A percentile compares a stretch with the other conserved stretches of the same genome.
phyloP scores from a whole-genome alignment of 257 asterid genomes.

The Phtheirospermum japonicum region DNA sequence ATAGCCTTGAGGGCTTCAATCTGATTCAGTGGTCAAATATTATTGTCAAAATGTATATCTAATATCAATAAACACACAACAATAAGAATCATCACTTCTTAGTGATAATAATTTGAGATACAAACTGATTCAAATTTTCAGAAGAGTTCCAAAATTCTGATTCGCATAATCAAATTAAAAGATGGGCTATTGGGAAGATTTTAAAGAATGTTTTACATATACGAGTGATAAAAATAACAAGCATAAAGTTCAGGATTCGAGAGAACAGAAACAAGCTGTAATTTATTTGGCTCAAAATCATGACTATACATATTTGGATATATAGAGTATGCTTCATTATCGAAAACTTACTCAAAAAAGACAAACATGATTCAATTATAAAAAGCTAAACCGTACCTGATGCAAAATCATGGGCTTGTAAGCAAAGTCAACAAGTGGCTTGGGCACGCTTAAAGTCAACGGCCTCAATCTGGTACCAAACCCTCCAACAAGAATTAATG shows the following conservation, averaged over 20 bases:
- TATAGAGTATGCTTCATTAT: neutral
- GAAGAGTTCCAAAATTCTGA: no score
- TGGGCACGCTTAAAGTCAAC: constrained; percentile 77
- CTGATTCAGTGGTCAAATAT: constrained; percentile 37
- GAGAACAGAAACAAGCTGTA: constrained; percentile 10
- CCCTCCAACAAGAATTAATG: constrained; percentile 94
- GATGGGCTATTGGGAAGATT: neutral
- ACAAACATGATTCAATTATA: neutral
- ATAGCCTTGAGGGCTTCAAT: constrained; percentile 91
- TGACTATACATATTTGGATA: neutral
- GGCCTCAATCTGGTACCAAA: constrained; percentile 96
- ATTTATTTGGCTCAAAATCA: neutral
- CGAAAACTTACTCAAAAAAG: neutral
- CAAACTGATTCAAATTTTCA: no score
- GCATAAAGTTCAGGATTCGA: neutral
- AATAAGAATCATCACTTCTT: no score
- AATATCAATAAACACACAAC: no score
- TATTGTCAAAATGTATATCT: constrained; percentile 22
- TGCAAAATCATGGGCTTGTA: no score
- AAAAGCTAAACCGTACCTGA: constrained; percentile 52
- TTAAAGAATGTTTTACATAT: neutral
- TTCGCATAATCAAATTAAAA: no score
- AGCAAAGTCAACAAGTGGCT: constrained; percentile 95
- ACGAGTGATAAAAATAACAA: neutral
- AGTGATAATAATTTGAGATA: no score